These are phyloP conservation scores for Melampsora larici-populina DNA, from an alignment of 1,284 basidiomycete species.

Conservation along the genomic window DNA sequence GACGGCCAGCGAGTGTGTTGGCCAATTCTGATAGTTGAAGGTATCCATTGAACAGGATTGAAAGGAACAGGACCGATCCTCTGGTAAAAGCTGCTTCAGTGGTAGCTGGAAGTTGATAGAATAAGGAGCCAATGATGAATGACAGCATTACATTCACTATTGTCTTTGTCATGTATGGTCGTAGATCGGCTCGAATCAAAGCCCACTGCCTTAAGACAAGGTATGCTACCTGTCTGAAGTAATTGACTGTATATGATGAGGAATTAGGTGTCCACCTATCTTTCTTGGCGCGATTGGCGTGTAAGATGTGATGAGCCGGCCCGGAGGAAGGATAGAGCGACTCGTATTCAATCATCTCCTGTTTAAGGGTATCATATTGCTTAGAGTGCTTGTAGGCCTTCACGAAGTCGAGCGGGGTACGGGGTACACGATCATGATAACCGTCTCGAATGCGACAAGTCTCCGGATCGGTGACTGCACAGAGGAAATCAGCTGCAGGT, in stretches of 20 bases:
- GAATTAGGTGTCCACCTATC: slow-evolving; percentile 11
- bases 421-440: neutral
- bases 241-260: slow-evolving; percentile 48
- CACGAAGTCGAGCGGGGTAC: slow-evolving; percentile 33
- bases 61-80: slow-evolving; percentile 48
- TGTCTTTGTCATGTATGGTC: slow-evolving; percentile 49
- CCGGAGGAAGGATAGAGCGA: slow-evolving; percentile 32
- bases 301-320: slow-evolving; percentile 23
- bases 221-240: slow-evolving; percentile 45
- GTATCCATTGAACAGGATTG: slow-evolving; percentile 50
- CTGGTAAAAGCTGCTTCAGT: slow-evolving; percentile 47
- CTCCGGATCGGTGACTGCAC: slow-evolving; percentile 37
- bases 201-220: slow-evolving; percentile 49
- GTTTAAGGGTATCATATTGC: slow-evolving; percentile 16
- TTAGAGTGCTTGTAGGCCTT: slow-evolving; percentile 22
- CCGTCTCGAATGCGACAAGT: slow-evolving; percentile 8
- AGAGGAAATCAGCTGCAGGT: slow-evolving; percentile 39
- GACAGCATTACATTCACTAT: slow-evolving; percentile 49
- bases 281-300: slow-evolving; percentile 27
- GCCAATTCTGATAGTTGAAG: slow-evolving; percentile 49
- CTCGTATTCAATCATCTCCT: slow-evolving; percentile 33
- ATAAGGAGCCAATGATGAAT: slow-evolving; percentile 48
- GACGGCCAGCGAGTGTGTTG: slow-evolving; percentile 48
- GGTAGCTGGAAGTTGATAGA: slow-evolving; percentile 47
- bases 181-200: slow-evolving; percentile 48